A percentile compares a stretch with the other conserved stretches of the same genome.
Evolutionary conservation across 2,329 filamentous ascomycete genomes (phyloP).

Genomic region (Aspergillus carbonarius): DNA sequence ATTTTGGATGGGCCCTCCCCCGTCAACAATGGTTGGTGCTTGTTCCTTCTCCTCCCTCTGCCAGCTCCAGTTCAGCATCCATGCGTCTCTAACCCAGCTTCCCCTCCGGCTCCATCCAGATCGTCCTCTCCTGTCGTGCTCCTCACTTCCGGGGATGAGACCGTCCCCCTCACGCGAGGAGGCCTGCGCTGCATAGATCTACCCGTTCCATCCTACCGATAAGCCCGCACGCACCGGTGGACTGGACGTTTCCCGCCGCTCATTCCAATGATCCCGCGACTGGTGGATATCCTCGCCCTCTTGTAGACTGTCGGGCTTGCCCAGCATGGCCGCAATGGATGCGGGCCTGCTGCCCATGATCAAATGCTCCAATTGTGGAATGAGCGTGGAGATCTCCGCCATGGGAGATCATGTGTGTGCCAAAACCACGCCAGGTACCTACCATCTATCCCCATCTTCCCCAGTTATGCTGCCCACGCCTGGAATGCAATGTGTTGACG

Average conservation of each 20-base stretch:
- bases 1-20: constrained; percentile 5
- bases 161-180: not conserved
- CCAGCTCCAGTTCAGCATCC: not conserved
- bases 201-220: not conserved
- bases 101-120: not conserved
- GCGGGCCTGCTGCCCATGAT: constrained; percentile 76
- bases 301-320: constrained; percentile 42
- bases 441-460: constrained; percentile 11
- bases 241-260: not conserved
- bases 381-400: constrained; percentile 76
- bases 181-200: not conserved
- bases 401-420: constrained; percentile 83
- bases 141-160: not conserved
- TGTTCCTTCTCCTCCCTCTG: not conserved
- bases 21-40: constrained; percentile 3
- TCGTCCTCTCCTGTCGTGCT: not conserved
- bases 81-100: not conserved
- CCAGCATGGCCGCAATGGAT: constrained; percentile 45
- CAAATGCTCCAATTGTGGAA: constrained; percentile 80
- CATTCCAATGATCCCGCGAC: constrained; percentile 15
- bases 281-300: constrained; percentile 4
- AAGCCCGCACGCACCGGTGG: not conserved
- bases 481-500: constrained; percentile 7
- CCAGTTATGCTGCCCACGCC: not conserved
- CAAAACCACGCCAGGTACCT: constrained; percentile 41